Evolutionary conservation across 306 rosid genomes (phyloP), one percentile per base, ranked within the genome.

Genomic region (Cucurbita maxima): DNA sequence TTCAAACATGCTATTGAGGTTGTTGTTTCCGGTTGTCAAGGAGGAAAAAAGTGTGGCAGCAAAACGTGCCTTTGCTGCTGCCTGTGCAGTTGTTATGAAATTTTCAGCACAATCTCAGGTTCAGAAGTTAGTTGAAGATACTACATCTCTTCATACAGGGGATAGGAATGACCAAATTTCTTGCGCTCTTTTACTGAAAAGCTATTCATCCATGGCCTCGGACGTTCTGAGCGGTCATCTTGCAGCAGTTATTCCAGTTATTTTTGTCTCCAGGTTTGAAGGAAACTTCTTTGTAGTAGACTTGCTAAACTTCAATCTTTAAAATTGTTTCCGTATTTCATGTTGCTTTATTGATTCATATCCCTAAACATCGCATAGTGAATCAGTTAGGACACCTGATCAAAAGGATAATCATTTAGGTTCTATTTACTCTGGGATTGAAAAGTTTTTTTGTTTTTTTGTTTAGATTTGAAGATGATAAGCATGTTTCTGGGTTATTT

Each of bases 21-120:
- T 90, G 80, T 76, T 94, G 89, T 93, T 90, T 85, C 93, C 96
- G 0, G 97, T 87, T 72, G 96, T 87, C 14, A 88, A 83, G 80
- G 97, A 86, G 58, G 97, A 94, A 79, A 94, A 79, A 84, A 90
- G 98, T 84, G 78, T 79, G 67, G 78, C 84, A 47, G 91, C 89
- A 66, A 94, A 94, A 80, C 96, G 98, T 69, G 94, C 98, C 72
- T 94, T 94, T 76, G 92, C 98, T 58, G 81, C 87, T 77, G 92
- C 97, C 61, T 94, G 97, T 85, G 96, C 89, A 0, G 78, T 80
- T 44, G 84, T 87, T 74, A 77, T 94, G 71, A 90, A 90, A 45
- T 80, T 86, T 79, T 58, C 87, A 59, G 77, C 88, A 55, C 80
- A 79, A 66, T 55, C 88, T 58, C 98, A 86, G 85, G 89, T 89